Base-by-base conservation (phyloP, 768 basidiomycete genomes). In the Mycena haematopus region DNA sequence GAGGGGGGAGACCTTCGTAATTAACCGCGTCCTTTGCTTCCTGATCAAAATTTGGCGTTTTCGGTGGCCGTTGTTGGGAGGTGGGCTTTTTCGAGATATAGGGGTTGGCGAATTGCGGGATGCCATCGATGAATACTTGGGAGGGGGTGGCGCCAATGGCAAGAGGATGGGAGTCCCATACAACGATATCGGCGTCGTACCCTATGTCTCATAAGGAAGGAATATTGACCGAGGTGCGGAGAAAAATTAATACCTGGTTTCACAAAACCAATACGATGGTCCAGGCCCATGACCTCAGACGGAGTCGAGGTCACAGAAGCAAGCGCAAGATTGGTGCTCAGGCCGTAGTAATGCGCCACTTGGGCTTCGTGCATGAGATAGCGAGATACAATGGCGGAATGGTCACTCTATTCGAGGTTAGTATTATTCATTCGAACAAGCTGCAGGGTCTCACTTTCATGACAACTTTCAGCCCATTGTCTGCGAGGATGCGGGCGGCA, bases 91-190 rank as follows among this genome's bases (percentile, higher is more conserved):
- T 58, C 50, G 77, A 72, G 15, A 80, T 68, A 59, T 79, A 70
- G 0, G 87, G 84, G 13, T 74, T 68, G 47, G 77, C 69, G 2
- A 90, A 68, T 68, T 96, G 93, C 0, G 89, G 71, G 60, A 95
- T 89, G 3, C 93, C 94, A 67, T 96, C 93, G 62, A 95, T 92
- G 75, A 83, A 93, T 10, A 92, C 91, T 77, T 94, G 92, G 52
- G 82, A 80, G 5, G 92, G 92, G 0, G 91, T 87, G 22, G 92
- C 91, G 22, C 91, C 91, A 13, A 95, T 78, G 1, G 85, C 78
- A 17, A 95, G 80, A 1, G 93, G 93, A 73, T 93, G 91, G 38
- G 84, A 86, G 68, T 90, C 89, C 88, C 89, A 90, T 3, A 92
- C 69, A 15, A 93, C 87, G 52, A 92, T 47, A 72, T 93, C 89